Evolutionary conservation across 148 eudicot species (phyloP), one percentile per base, ranked within the genome.

Genomic region (Simmondsia chinensis): DNA sequence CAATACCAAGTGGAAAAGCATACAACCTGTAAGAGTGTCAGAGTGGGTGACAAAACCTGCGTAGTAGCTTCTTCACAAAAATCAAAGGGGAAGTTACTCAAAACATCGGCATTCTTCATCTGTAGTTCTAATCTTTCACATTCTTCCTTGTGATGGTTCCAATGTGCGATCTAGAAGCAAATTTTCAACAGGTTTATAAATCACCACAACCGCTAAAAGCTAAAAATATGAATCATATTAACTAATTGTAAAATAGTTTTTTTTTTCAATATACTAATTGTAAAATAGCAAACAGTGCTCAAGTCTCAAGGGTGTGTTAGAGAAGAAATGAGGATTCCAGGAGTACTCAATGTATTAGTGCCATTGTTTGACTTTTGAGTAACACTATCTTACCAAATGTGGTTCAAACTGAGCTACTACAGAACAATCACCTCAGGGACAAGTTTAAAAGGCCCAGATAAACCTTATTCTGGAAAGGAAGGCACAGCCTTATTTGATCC

Each of bases 21-120:
- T 26, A 20, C 33, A 54, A 4, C 30, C 14, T 52, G 33, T 26
- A 4, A 39, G 20, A 2, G 20, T 5, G 13, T 35, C 9, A 1
- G 4, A 9, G 26, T 8, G 12, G 10, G n/a, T 3, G 16, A 11
- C 18, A 13, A 18, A 24, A 33, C 43, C 1, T 4, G 44, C 20
- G 15, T 20, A 6, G 87, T 75, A 55, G 79, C 71, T 66, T 80
- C 77, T 15, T 21, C 56, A 32, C 72, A 48, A 70, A 81, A 84
- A 12, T 77, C 56, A 52, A 89, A 89, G 46, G 97, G 93, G 50
- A 89, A 84, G 33, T 67, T 67, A 64, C 71, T 84, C 60, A 89
- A 33, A 1, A 51, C 13, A 36, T 78, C 51, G 29, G 66, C 73
- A 35, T 20, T 38, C 43, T 59, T 39, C 87, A 84, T 75, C 50